Percentiles rank a stretch among this genome's conserved stretches.
These are phyloP conservation scores for Globisporangium heterothallicum DNA, from an alignment of 352 stramenopile genomes.

Conservation along the genomic window DNA sequence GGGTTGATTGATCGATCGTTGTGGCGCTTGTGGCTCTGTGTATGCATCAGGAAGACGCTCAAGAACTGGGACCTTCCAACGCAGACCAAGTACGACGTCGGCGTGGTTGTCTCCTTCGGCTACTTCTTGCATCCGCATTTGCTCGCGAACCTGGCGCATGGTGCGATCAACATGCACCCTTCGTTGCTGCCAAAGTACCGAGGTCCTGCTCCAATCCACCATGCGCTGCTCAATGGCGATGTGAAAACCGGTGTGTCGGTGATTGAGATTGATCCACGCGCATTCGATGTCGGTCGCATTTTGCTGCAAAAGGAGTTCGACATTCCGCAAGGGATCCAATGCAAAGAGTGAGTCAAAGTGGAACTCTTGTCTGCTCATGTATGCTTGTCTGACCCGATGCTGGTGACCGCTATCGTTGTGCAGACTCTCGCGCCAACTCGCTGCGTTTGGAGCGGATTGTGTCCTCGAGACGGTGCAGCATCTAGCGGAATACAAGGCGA, in stretches of 20 bases:
- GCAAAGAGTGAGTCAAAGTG: conserved; percentile 23
- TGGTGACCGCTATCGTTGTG: background rate
- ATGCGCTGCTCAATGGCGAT: conserved; percentile 80
- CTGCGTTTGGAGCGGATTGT: conserved; percentile 48
- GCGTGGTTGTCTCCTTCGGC: conserved; percentile 87
- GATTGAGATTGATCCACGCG: conserved; percentile 81
- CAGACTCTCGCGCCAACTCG: conserved; percentile 47
- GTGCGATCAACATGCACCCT: conserved; percentile 87
- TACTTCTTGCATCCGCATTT: conserved; percentile 83
- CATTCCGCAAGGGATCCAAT: conserved; percentile 52
- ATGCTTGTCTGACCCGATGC: background rate
- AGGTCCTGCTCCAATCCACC: conserved; percentile 80
- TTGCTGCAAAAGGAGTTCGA: conserved; percentile 42
- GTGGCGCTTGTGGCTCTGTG: background rate
- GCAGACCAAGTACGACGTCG: conserved; percentile 53
- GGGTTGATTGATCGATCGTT: background rate
- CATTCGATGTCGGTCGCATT: conserved; percentile 81
- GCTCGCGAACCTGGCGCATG: conserved; percentile 51
- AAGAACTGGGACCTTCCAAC: conserved; percentile 66
- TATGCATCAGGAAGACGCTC: conserved; percentile 54
- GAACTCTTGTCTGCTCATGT: background rate
- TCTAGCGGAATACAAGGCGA: conserved; percentile 39
- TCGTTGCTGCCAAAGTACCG: conserved; percentile 85
- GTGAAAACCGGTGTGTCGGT: conserved; percentile 70
- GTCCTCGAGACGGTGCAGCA: conserved; percentile 62